These are phyloP conservation scores for Pseudevernia furfuracea DNA, from an alignment of 495 filamentous ascomycete species.

Conservation along the genomic window DNA sequence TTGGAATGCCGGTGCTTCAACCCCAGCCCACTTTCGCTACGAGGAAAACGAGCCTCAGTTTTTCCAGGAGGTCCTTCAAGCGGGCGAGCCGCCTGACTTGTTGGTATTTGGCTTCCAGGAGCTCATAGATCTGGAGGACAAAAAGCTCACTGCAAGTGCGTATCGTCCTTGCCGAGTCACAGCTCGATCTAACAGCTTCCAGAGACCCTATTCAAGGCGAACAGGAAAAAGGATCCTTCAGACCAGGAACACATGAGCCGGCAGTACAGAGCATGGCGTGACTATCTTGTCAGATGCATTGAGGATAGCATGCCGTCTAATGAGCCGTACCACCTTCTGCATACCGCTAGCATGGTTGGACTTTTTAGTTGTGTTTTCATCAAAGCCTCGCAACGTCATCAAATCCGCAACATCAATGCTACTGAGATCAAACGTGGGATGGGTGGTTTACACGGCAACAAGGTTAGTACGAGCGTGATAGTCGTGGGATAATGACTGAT, in stretches of 20 bases:
- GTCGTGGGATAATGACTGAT: neutral
- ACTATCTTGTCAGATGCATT: constrained; percentile 70
- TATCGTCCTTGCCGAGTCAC: constrained; percentile 18
- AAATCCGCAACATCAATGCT: constrained; percentile 66
- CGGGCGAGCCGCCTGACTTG: constrained; percentile 72
- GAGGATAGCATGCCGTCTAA: constrained; percentile 75
- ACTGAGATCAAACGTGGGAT: constrained; percentile 91
- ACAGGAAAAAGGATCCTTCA: constrained; percentile 81
- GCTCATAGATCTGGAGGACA: constrained; percentile 92
- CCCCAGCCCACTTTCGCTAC: constrained; percentile 69
- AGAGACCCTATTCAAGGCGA: constrained; percentile 43
- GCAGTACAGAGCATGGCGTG: constrained; percentile 92
- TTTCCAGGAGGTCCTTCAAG: constrained; percentile 63
- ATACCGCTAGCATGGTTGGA: constrained; percentile 83
- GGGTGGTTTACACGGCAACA: constrained; percentile 90
- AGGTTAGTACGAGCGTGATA: constrained; percentile 40
- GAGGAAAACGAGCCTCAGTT: constrained; percentile 61
- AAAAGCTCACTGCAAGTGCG: constrained; percentile 89
- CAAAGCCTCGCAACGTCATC: constrained; percentile 63
- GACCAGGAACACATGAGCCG: constrained; percentile 95
- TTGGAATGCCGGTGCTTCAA: constrained; percentile 93
- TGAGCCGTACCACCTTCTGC: constrained; percentile 75
- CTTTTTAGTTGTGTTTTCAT: constrained; percentile 95
- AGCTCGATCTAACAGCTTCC: constrained; percentile 17
- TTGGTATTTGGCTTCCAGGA: constrained; percentile 97